Percentiles rank a stretch among this genome's conserved stretches.
These are phyloP conservation scores for Centrapalus pauciflorus DNA, from an alignment of 129 eudicot genomes.

Conservation along the genomic window DNA sequence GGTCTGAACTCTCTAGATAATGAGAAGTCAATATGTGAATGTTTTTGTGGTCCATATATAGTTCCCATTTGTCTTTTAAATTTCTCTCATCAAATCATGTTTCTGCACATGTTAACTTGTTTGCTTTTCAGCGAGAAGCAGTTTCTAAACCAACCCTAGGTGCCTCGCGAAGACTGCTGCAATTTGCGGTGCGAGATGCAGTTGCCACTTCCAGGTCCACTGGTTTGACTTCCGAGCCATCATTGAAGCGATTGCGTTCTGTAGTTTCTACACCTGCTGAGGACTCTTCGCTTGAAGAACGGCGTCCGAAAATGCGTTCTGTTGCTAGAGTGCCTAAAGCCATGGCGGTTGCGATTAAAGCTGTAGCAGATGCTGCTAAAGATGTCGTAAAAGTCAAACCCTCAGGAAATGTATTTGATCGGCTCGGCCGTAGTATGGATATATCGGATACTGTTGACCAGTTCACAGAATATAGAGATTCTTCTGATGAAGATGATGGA, in stretches of 20 bases:
- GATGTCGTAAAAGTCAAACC: constrained; percentile 58
- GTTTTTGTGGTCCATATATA: background rate
- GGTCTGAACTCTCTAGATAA: constrained; percentile 28
- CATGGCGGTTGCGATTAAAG: constrained; percentile 70
- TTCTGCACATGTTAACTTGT: constrained; percentile 14
- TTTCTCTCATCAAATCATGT: background rate
- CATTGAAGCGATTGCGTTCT: constrained; percentile 75
- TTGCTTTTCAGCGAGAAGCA: constrained; percentile 49
- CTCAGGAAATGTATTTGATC: constrained; percentile 80
- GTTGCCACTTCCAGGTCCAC: constrained; percentile 62
- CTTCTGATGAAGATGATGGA: constrained; percentile 26
- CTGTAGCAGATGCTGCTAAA: constrained; percentile 78
- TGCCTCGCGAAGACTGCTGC: constrained; percentile 80
- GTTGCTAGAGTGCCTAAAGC: constrained; percentile 48
- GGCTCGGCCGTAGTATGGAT: constrained; percentile 65
- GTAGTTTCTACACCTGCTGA: constrained; percentile 61
- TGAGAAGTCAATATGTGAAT: background rate
- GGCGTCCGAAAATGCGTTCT: constrained; percentile 37
- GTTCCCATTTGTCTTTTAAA: background rate
- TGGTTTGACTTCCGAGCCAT: constrained; percentile 54
- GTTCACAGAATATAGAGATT: constrained; percentile 23
- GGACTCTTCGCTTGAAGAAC: constrained; percentile 32
- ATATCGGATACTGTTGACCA: constrained; percentile 25
- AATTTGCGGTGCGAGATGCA: constrained; percentile 93
- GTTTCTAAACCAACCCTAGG: constrained; percentile 40